phyloP scores from a whole-genome alignment of 805 yeast genomes.

The Ogataea wickerhamii region DNA sequence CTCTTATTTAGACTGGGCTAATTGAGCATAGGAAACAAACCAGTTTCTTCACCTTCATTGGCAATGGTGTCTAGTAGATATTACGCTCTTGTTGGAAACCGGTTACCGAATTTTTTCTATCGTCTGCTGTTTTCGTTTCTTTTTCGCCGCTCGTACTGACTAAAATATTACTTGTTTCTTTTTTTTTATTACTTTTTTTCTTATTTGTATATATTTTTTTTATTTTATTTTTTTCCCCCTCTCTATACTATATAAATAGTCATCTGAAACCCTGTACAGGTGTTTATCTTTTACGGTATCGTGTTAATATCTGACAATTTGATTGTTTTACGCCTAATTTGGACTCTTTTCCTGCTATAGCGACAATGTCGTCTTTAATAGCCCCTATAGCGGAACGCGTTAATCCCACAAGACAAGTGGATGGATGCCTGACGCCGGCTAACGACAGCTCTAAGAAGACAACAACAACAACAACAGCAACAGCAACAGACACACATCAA shows the following conservation, averaged over 20 bases:
- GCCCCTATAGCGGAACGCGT: constrained; percentile 11
- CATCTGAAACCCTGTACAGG: constrained; percentile 9
- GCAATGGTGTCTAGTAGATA: too few species aligned
- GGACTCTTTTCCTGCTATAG: neutral
- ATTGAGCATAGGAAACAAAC: too few species aligned
- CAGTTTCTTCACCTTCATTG: too few species aligned
- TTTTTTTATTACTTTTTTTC: constrained; percentile 9
- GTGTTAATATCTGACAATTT: constrained; percentile 1
- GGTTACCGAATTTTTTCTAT: too few species aligned
- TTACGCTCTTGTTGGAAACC: too few species aligned
- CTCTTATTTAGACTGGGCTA: too few species aligned
- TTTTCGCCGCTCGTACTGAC: constrained; percentile 1
- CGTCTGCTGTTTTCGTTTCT: constrained; percentile 8
- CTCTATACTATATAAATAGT: constrained; percentile 8
- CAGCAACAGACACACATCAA: neutral
- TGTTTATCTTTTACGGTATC: constrained; percentile 3
- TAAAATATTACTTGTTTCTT: constrained; percentile 8
- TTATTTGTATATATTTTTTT: constrained; percentile 6
- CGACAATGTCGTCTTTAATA: constrained; percentile 16
- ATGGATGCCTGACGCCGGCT: constrained; percentile 27
- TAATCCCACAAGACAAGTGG: constrained; percentile 21
- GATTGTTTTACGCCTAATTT: neutral
- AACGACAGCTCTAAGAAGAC: constrained; percentile 11
- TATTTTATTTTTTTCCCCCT: constrained; percentile 9
- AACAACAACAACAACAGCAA: constrained; percentile 1